phyloP scores from a whole-genome alignment of 2,329 filamentous ascomycete genomes.

The Boeremia exigua region DNA sequence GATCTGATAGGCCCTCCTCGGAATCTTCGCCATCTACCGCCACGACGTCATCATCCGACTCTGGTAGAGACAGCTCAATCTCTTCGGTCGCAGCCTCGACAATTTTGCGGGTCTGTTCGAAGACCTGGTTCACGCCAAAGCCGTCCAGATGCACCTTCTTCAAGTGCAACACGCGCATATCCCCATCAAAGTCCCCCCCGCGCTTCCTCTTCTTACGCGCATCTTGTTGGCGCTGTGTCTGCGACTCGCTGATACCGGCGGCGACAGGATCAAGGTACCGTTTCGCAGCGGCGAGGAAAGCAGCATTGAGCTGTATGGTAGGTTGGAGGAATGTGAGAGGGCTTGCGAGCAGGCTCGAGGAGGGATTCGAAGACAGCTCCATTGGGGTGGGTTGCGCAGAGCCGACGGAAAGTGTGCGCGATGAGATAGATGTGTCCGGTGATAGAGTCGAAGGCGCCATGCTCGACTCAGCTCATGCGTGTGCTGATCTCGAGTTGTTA shows the following conservation, averaged over 20 bases:
- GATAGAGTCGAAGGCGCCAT: slow-evolving; percentile 46
- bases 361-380: slow-evolving; percentile 53
- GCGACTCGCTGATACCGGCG: slow-evolving; percentile 72
- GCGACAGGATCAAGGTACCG: slow-evolving; percentile 80
- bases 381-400: slow-evolving; percentile 45
- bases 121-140: slow-evolving; percentile 87
- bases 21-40: slow-evolving; percentile 29
- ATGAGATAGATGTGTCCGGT: slow-evolving; percentile 49
- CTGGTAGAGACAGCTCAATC: slow-evolving; percentile 57
- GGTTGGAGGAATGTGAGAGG: slow-evolving; percentile 82
- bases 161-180: slow-evolving; percentile 69
- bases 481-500: background rate
- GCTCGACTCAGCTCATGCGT: slow-evolving; percentile 5
- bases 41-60: slow-evolving; percentile 30
- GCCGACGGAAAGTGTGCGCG: slow-evolving; percentile 48
- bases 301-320: slow-evolving; percentile 67
- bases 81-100: slow-evolving; percentile 69
- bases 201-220: slow-evolving; percentile 79
- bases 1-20: slow-evolving; percentile 43
- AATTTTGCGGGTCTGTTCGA: slow-evolving; percentile 89
- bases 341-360: slow-evolving; percentile 65
- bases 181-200: slow-evolving; percentile 55
- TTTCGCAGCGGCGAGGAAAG: slow-evolving; percentile 79
- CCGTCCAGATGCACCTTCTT: slow-evolving; percentile 85
- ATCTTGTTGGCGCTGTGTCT: slow-evolving; percentile 71